These are phyloP conservation scores for Macrotyloma uniflorum DNA, from an alignment of 306 rosid genomes.

Conservation along the genomic window DNA sequence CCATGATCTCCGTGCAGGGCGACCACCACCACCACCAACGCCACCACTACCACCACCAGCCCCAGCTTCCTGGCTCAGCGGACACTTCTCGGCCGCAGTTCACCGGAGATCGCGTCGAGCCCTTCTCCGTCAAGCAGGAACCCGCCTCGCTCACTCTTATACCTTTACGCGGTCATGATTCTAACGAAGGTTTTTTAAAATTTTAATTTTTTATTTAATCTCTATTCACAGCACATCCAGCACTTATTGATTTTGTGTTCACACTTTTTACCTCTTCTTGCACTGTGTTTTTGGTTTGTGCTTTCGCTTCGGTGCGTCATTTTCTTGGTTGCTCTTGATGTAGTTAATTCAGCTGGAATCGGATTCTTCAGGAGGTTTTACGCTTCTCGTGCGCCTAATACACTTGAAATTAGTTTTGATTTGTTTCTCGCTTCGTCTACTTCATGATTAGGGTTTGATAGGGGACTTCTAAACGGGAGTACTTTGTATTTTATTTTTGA, in stretches of 20 bases:
- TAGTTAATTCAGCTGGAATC: slow-evolving; percentile 1
- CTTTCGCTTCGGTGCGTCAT: neutral
- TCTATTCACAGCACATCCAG: neutral
- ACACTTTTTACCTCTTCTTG: neutral
- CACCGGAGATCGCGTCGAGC: slow-evolving; percentile 47
- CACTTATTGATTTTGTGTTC: neutral
- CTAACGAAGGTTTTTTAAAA: slow-evolving; percentile 45
- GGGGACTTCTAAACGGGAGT: neutral
- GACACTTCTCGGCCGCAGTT: slow-evolving; percentile 40
- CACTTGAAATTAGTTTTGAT: neutral
- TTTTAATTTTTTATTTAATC: neutral
- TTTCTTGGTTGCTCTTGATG: neutral
- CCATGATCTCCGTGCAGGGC: slow-evolving; percentile 80
- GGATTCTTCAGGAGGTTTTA: neutral
- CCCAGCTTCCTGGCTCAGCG: slow-evolving; percentile 42
- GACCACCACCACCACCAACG: slow-evolving; percentile 58
- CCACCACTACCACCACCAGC: slow-evolving; percentile 48
- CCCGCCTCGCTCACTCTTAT: slow-evolving; percentile 44
- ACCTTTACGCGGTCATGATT: slow-evolving; percentile 53
- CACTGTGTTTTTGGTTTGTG: neutral
- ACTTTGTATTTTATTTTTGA: neutral
- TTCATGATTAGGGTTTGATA: slow-evolving; percentile 33
- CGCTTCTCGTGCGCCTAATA: neutral
- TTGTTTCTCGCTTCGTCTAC: slow-evolving; percentile 3
- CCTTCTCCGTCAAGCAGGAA: slow-evolving; percentile 52